phyloP scores from a whole-genome alignment of 2,329 filamentous ascomycete genomes.

The Nectriaceae sp. region DNA sequence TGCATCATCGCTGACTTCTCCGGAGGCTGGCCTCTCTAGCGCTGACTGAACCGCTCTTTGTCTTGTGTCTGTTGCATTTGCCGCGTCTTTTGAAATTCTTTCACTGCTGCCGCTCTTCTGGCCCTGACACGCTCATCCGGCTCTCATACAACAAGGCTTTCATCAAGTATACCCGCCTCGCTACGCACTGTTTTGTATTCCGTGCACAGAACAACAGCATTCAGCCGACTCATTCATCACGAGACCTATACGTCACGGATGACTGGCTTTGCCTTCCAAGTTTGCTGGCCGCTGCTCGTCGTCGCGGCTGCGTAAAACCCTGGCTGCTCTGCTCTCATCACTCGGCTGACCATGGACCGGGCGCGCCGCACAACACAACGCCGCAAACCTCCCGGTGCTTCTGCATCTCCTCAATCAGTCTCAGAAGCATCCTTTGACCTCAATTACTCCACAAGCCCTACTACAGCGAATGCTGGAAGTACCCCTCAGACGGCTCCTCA shows the following conservation, averaged over 20 bases:
- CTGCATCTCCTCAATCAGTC: conserved; percentile 36
- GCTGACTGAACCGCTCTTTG: conserved; percentile 9
- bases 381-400: conserved; percentile 34
- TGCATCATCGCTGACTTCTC: conserved; percentile 9
- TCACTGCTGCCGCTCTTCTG: conserved; percentile 30
- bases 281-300: conserved; percentile 33
- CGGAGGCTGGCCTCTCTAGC: conserved; percentile 12
- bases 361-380: conserved; percentile 37
- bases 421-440: conserved; percentile 35
- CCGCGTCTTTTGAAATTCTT: conserved; percentile 33
- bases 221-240: conserved; percentile 16
- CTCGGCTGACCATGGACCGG: conserved; percentile 39
- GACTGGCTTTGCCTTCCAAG: conserved; percentile 24
- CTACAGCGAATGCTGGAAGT: conserved; percentile 30
- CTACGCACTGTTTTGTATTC: not conserved
- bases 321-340: conserved; percentile 16
- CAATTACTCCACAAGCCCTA: conserved; percentile 33
- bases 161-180: not conserved
- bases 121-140: conserved; percentile 31
- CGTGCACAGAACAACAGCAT: conserved; percentile 14
- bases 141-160: not conserved
- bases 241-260: conserved; percentile 21
- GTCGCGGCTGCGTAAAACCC: conserved; percentile 21
- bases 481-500: conserved; percentile 34
- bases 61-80: conserved; percentile 16